Evolutionary conservation across 2,329 filamentous ascomycete genomes (phyloP).

Genomic region (Pyricularia sp.): DNA sequence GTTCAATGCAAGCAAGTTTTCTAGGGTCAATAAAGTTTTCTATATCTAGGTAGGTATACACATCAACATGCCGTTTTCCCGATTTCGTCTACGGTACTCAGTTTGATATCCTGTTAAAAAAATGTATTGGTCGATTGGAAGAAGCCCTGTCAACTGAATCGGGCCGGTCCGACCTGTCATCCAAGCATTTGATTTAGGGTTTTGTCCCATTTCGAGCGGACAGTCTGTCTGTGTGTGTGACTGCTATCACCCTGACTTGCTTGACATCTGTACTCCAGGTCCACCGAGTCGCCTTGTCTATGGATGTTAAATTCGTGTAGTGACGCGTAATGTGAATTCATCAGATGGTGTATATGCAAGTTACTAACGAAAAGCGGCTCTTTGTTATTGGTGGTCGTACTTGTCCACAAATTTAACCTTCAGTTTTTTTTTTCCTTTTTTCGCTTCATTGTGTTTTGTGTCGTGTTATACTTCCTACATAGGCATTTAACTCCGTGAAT

Average conservation of each 20-base stretch:
- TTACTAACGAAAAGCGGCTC: background rate
- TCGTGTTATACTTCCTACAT: background rate
- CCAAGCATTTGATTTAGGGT: background rate
- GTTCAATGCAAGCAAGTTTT: background rate
- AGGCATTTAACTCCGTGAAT: background rate
- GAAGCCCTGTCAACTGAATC: background rate
- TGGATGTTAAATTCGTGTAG: no score
- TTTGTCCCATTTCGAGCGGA: background rate
- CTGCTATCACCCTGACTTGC: background rate
- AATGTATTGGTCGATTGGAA: background rate
- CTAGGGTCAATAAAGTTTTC: no score
- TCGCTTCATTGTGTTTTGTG: background rate
- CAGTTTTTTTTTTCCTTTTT: no score
- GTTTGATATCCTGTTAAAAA: background rate
- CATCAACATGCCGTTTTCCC: background rate
- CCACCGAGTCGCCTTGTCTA: background rate
- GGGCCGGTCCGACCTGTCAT: background rate
- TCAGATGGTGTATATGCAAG: background rate
- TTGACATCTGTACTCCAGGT: background rate
- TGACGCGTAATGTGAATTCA: background rate
- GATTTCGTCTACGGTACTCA: background rate
- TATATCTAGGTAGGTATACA: no score
- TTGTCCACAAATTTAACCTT: background rate
- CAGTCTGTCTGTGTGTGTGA: background rate
- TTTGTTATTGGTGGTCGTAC: background rate